Base-by-base conservation (phyloP, 352 stramenopile genomes). In the Phytopythium chamaehyphon region DNA sequence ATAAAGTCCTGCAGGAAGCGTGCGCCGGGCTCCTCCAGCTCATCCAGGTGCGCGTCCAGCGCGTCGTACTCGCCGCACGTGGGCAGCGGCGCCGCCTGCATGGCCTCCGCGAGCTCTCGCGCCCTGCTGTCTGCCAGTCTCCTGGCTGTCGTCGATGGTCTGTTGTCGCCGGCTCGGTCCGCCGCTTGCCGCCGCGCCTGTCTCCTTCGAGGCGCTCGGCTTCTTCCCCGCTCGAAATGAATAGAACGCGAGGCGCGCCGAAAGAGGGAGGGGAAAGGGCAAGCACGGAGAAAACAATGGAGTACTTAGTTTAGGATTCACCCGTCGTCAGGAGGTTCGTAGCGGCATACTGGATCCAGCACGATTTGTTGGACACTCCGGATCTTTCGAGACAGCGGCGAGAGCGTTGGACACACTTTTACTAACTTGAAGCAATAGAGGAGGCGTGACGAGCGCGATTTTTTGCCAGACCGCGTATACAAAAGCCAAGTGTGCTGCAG, bases 1-100 rank as follows among this genome's bases (percentile, higher is more conserved):
- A 78, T 82, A 53, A 82, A 81, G 52, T 83, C 75, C 71, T 86
- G 75, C 15, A 91, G 68, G 35, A 89, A 78, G 37, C 82, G 86
- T 31, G 69, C 48, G 18, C 76, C 80, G 4, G 79, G 73, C 44
- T 83, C 74, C 51, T 91, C 79, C 45, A 91, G 64, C 53, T 88
- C 80, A 16, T 86, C 75, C 26, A 91, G 51, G 46, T 89, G 73
- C 37, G 74, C 73, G 47, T 88, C 77, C 53, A 91, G 69, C 43
- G 76, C 63, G 57, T 90, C 76, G 57, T 83, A 80, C 63, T 91
- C 77, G 37, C 82, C 57, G 58, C 68, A 82, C 36, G 64, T 70
- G 33, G 69, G 73, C 44, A 85, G 57, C 44, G 66, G 63, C 57
- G 70, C 54, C 59, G 72, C 64, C 72, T 81, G 60, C 72, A 90